These are phyloP conservation scores for Penicillium sp. DNA, from an alignment of 2,329 filamentous ascomycete species.

Conservation along the genomic window DNA sequence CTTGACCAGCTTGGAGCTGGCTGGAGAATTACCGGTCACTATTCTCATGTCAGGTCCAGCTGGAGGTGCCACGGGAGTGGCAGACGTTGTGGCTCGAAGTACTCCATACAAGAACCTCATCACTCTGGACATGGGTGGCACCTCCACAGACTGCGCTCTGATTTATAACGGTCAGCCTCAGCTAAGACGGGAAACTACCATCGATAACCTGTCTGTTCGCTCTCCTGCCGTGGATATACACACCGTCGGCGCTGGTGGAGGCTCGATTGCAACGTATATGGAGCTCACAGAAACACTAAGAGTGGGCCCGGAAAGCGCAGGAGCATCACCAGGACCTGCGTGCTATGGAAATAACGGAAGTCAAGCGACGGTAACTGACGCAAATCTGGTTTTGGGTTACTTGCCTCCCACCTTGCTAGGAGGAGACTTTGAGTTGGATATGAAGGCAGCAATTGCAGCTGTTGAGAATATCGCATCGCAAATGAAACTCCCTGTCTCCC, in stretches of 20 bases:
- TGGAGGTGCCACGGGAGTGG: slow-evolving; percentile 53
- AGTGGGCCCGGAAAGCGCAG: slow-evolving; percentile 55
- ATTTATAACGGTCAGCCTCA: slow-evolving; percentile 47
- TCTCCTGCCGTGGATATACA: slow-evolving; percentile 52
- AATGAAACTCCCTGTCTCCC: slow-evolving; percentile 46
- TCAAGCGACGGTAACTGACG: slow-evolving; percentile 53
- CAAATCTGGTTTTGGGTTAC: slow-evolving; percentile 52
- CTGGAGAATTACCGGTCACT: slow-evolving; percentile 50
- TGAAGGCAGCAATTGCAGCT: slow-evolving; percentile 44
- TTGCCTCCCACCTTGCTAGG: slow-evolving; percentile 50
- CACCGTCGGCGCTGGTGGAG: slow-evolving; percentile 54
- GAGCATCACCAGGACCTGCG: slow-evolving; percentile 51
- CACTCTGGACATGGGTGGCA: slow-evolving; percentile 55
- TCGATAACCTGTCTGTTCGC: slow-evolving; percentile 48
- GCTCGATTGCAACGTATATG: slow-evolving; percentile 52
- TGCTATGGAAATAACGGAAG: slow-evolving; percentile 52
- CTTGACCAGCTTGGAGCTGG: slow-evolving; percentile 48
- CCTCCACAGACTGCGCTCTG: slow-evolving; percentile 52
- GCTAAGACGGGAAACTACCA: slow-evolving; percentile 49
- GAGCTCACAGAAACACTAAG: slow-evolving; percentile 51
- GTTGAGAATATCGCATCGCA: slow-evolving; percentile 48
- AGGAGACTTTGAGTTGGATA: slow-evolving; percentile 49
- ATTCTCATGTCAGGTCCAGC: slow-evolving; percentile 54
- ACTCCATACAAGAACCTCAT: slow-evolving; percentile 53
- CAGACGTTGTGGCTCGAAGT: slow-evolving; percentile 48